phyloP scores from a whole-genome alignment of 1,284 basidiomycete genomes.

The Fomitiporia mediterranea region DNA sequence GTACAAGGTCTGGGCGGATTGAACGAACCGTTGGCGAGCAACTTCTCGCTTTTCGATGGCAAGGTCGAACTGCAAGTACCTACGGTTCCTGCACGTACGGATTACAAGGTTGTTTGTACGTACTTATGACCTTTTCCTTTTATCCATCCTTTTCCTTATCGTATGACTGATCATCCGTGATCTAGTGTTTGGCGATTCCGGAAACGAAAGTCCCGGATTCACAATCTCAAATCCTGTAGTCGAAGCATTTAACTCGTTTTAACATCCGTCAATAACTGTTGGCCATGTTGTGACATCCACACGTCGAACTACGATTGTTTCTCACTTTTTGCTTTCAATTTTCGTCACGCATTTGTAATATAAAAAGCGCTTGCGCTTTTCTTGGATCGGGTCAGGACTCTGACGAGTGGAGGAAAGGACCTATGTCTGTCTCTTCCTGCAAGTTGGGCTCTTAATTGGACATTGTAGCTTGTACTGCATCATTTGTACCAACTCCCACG shows the following conservation, averaged over 20 bases:
- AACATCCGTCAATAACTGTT: too few relatives aligned
- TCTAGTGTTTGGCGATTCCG: slow-evolving; percentile 49
- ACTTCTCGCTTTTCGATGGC: slow-evolving; percentile 40
- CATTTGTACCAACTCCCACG: not conserved
- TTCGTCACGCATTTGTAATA: slow-evolving; percentile 1
- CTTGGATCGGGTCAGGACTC: not conserved
- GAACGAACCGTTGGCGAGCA: slow-evolving; percentile 34
- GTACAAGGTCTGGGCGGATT: slow-evolving; percentile 15
- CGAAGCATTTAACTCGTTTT: not conserved
- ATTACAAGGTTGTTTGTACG: slow-evolving; percentile 42
- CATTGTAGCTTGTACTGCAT: slow-evolving; percentile 1
- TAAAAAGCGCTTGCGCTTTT: slow-evolving; percentile 1
- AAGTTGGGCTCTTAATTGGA: not conserved
- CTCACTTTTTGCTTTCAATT: not conserved
- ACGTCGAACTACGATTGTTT: too few relatives aligned
- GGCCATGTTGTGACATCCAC: not conserved
- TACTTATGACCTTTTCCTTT: slow-evolving; percentile 18
- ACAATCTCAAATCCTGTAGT: slow-evolving; percentile 28
- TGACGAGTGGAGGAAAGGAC: not conserved
- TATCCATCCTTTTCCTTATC: not conserved
- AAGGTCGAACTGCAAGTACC: slow-evolving; percentile 36
- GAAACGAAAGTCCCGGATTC: slow-evolving; percentile 39
- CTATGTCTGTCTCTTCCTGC: not conserved
- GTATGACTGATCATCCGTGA: slow-evolving; percentile 7
- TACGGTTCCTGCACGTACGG: slow-evolving; percentile 29